These are phyloP conservation scores for Artemisia annua DNA, from an alignment of 129 eudicot genomes.

Conservation along the genomic window DNA sequence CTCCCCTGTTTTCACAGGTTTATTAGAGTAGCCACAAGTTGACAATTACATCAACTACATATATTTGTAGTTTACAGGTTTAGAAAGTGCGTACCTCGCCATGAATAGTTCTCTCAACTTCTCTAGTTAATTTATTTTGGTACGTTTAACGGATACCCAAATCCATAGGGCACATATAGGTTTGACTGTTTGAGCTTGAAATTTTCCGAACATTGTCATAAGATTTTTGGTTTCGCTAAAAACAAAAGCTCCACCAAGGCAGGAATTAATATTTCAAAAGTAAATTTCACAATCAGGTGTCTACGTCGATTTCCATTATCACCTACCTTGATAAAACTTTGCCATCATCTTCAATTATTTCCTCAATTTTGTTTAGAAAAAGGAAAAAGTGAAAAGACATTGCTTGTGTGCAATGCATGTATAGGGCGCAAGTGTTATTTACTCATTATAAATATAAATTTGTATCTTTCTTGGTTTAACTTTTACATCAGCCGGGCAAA, in stretches of 20 bases:
- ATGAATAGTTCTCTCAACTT: no score
- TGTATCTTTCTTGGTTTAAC: no score
- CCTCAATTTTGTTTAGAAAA: not conserved
- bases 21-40: no score
- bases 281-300: not conserved
- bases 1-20: no score
- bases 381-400: not conserved
- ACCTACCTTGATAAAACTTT: not conserved
- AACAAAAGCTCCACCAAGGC: not conserved
- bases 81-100: no score
- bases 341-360: not conserved
- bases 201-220: not conserved
- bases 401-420: not conserved
- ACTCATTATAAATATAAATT: no score
- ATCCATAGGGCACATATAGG: no score
- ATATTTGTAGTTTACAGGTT: no score
- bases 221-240: not conserved
- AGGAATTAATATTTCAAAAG: not conserved
- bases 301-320: constrained; percentile 5
- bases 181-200: not conserved
- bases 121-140: no score
- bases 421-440: not conserved
- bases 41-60: no score
- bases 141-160: no score
- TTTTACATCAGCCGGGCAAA: no score